Conservation (phyloP, 2,329 filamentous ascomycete genomes). For the Lasiodiplodia theobromae region DNA sequence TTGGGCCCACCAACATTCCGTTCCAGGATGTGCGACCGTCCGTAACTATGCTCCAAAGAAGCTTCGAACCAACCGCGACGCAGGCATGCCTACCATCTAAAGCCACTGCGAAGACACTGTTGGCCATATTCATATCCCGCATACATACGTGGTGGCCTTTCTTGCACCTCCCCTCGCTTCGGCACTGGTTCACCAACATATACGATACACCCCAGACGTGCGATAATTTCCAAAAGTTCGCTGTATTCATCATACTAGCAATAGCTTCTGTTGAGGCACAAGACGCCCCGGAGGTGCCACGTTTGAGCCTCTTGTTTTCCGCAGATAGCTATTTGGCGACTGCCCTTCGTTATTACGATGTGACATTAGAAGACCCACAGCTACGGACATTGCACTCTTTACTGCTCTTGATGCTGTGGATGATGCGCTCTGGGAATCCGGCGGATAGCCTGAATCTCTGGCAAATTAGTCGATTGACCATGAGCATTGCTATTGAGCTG, state of each 20-base stretch:
- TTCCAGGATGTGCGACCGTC: background rate
- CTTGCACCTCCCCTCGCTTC: conserved; percentile 1
- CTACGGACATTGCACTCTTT: background rate
- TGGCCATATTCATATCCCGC: conserved; percentile 1
- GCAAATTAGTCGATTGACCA: conserved; percentile 1
- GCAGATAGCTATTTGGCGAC: conserved; percentile 6
- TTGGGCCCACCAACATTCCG: background rate
- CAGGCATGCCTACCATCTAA: background rate
- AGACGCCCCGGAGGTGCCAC: background rate
- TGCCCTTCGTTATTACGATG: conserved; percentile 6
- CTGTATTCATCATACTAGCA: conserved; percentile 5
- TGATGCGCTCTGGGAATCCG: conserved; percentile 6
- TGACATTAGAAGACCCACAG: conserved; percentile 7
- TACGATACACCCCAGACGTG: background rate
- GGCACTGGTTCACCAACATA: background rate
- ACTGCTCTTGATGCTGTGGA: conserved; percentile 1
- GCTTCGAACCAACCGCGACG: background rate
- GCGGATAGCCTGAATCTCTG: conserved; percentile 1
- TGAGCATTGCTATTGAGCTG: conserved; percentile 5
- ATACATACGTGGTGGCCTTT: conserved; percentile 9
- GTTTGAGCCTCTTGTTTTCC: background rate
- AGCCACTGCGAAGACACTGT: background rate
- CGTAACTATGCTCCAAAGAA: conserved; percentile 1
- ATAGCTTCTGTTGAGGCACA: conserved; percentile 7
- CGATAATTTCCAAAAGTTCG: conserved; percentile 6